These are phyloP conservation scores for Geotrichum macrosporum DNA, from an alignment of 1,139 yeast species.

Conservation along the genomic window DNA sequence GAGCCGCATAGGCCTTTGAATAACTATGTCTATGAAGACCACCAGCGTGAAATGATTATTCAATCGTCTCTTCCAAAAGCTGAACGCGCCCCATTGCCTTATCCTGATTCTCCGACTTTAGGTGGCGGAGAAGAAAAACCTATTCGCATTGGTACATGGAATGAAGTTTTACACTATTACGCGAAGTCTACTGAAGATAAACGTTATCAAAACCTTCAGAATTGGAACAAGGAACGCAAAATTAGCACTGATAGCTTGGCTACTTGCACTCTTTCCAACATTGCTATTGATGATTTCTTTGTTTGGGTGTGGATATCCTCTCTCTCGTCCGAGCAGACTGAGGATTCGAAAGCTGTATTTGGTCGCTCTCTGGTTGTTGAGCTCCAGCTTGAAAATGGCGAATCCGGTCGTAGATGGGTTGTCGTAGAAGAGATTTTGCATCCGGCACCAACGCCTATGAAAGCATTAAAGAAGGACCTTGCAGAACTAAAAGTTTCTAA, in stretches of 20 bases:
- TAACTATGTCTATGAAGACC: conserved; percentile 34
- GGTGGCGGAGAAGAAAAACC: conserved; percentile 1
- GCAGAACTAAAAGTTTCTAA: conserved; percentile 9
- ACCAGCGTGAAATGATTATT: conserved; percentile 28
- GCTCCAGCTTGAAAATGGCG: conserved; percentile 42
- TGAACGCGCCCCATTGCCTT: conserved; percentile 30
- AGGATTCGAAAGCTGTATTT: conserved; percentile 59
- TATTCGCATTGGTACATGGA: conserved; percentile 16
- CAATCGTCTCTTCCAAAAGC: conserved; percentile 29
- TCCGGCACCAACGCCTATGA: conserved; percentile 32
- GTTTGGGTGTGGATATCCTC: conserved; percentile 90
- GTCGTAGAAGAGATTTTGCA: conserved; percentile 56
- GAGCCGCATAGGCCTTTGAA: conserved; percentile 31
- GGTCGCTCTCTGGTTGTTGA: conserved; percentile 78
- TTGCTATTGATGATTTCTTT: conserved; percentile 77
- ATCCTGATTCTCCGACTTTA: conserved; percentile 27
- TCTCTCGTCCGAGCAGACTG: conserved; percentile 69
- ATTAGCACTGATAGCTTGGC: conserved; percentile 27
- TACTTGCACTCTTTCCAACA: conserved; percentile 56
- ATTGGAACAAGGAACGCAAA: conserved; percentile 16
- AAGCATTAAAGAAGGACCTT: conserved; percentile 14
- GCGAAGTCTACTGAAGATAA: conserved; percentile 13
- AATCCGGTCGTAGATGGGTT: conserved; percentile 69
- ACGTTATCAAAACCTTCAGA: conserved; percentile 12
- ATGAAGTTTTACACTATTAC: conserved; percentile 17